These are phyloP conservation scores for Keithomyces neogunnii DNA, from an alignment of 2,329 filamentous ascomycete genomes.

Conservation along the genomic window DNA sequence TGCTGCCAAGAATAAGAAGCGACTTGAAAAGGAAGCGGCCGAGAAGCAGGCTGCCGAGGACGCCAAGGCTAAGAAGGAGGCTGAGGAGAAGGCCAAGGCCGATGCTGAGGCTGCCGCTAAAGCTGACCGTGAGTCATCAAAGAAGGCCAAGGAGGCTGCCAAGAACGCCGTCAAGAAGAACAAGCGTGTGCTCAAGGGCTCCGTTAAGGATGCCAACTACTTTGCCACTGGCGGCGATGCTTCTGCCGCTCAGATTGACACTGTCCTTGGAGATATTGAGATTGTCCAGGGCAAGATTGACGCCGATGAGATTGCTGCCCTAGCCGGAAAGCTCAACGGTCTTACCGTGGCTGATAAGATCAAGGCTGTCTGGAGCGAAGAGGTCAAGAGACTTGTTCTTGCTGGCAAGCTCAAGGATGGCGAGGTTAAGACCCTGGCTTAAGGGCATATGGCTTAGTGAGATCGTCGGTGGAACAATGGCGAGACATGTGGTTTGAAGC, in stretches of 20 bases:
- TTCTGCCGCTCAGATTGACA: conserved; percentile 70
- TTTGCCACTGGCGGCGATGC: conserved; percentile 67
- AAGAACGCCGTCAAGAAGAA: conserved; percentile 99
- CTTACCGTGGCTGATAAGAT: conserved; percentile 77
- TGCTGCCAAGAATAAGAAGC: conserved; percentile 94
- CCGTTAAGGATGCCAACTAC: conserved; percentile 97
- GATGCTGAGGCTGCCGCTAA: conserved; percentile 86
- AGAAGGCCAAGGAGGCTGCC: conserved; percentile 97
- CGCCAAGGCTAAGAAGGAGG: conserved; percentile 72
- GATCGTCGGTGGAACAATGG: not conserved
- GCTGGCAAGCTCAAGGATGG: conserved; percentile 82
- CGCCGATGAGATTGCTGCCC: conserved; percentile 75
- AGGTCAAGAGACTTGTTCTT: conserved; percentile 68
- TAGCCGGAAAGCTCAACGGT: conserved; percentile 72
- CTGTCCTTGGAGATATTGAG: conserved; percentile 78
- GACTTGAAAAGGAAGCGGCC: conserved; percentile 80
- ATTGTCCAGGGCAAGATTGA: conserved; percentile 81
- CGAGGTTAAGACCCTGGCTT: conserved; percentile 61
- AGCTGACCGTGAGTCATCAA: conserved; percentile 68
- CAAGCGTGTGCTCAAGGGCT: conserved; percentile 90
- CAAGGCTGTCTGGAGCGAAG: conserved; percentile 71
- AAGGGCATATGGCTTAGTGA: conserved; percentile 7
- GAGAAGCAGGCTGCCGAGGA: conserved; percentile 83
- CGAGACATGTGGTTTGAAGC: not conserved
- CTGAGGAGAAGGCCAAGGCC: conserved; percentile 69